phyloP scores from a whole-genome alignment of 164 flowering plant species.

The Sedum album region DNA sequence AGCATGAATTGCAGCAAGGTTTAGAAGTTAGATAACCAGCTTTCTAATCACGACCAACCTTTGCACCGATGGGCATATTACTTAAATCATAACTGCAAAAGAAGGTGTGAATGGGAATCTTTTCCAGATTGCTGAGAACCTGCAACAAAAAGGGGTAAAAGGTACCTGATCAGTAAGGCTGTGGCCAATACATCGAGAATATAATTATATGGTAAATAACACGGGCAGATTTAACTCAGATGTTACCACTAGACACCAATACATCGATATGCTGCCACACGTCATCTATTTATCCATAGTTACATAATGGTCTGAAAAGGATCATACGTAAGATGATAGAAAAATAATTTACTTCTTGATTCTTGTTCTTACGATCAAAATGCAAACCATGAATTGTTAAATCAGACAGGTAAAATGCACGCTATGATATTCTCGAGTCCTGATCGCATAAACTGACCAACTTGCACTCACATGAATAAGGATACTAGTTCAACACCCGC shows the following conservation, averaged over 20 bases:
- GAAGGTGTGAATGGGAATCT: slow-evolving; percentile 87
- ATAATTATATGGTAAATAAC: not conserved
- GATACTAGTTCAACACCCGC: no score
- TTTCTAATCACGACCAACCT: slow-evolving; percentile 34
- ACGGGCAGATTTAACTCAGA: no score
- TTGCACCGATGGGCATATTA: slow-evolving; percentile 97
- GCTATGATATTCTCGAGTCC: not conserved
- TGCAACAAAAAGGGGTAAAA: slow-evolving; percentile 19
- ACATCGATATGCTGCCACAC: no score
- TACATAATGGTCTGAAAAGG: not conserved
- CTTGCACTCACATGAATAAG: not conserved
- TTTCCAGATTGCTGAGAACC: slow-evolving; percentile 97
- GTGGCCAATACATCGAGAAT: not conserved
- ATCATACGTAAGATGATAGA: not conserved
- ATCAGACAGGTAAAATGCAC: not conserved
- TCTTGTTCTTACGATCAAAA: no score
- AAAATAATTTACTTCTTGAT: not conserved
- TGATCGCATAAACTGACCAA: not conserved
- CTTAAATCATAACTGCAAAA: slow-evolving; percentile 85
- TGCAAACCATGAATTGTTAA: not conserved
- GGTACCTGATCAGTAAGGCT: not conserved
- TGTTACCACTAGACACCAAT: no score
- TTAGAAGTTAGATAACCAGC: no score
- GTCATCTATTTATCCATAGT: not conserved
- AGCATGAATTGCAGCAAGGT: not conserved